Percentiles rank a stretch among this genome's conserved stretches.
Evolutionary conservation across 192 early-diverging fungal species (phyloP).

Genomic region (Pilaira anomala): DNA sequence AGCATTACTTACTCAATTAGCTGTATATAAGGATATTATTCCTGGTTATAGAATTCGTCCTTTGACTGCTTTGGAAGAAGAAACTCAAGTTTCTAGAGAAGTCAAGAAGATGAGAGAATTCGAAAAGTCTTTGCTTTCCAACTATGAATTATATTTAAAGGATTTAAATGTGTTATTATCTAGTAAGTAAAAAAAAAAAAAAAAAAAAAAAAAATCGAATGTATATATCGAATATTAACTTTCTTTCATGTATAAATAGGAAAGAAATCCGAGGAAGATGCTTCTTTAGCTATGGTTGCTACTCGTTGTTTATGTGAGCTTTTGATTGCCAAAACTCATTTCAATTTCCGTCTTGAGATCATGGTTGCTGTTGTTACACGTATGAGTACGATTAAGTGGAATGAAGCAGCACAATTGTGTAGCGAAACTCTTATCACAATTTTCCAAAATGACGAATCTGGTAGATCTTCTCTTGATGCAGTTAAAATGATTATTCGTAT

Average conservation of each 20-base stretch:
- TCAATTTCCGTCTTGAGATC: conserved; percentile 93
- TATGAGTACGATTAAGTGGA: conserved; percentile 59
- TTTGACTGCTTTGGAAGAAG: conserved; percentile 78
- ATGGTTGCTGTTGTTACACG: conserved; percentile 78
- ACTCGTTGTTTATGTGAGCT: conserved; percentile 83
- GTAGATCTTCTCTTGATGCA: conserved; percentile 82
- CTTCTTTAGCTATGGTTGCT: conserved; percentile 53
- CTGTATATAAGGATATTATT: conserved; percentile 92
- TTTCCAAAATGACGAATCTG: conserved; percentile 82
- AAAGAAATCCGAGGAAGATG: conserved; percentile 31
- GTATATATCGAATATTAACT: background rate
- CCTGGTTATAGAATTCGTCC: conserved; percentile 93
- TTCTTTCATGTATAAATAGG: conserved; percentile 18
- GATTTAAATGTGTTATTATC: conserved; percentile 53
- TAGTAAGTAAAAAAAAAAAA: conserved; percentile 17
- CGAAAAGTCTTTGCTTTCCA: conserved; percentile 77
- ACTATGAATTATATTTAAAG: conserved; percentile 85
- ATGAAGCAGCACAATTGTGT: conserved; percentile 66
- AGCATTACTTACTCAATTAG: conserved; percentile 82
- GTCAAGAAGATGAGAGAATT: conserved; percentile 84
- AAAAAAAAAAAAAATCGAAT: conserved; percentile 7
- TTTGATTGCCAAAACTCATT: conserved; percentile 80
- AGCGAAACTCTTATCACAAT: conserved; percentile 74
- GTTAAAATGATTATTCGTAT: conserved; percentile 81
- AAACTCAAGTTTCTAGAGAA: conserved; percentile 78